phyloP scores from a whole-genome alignment of 2,329 filamentous ascomycete genomes.

The Xylariomycetidae sp. region DNA sequence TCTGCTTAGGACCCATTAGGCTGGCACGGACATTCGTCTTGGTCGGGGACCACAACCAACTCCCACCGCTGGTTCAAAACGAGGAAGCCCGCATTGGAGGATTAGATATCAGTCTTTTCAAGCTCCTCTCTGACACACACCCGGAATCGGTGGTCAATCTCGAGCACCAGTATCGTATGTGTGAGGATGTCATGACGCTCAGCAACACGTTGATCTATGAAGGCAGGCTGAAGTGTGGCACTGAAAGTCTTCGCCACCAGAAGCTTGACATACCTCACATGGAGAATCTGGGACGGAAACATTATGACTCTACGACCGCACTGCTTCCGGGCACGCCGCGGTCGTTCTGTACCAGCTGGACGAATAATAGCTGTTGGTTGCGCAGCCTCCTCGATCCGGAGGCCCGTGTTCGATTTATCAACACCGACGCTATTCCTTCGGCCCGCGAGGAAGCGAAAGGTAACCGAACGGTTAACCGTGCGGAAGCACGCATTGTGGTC shows the following conservation, averaged over 20 bases:
- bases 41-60: conserved; percentile 93
- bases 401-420: conserved; percentile 78
- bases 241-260: conserved; percentile 64
- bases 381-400: conserved; percentile 63
- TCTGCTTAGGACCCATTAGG: conserved; percentile 88
- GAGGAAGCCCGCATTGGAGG: conserved; percentile 81
- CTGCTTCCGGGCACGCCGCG: conserved; percentile 35
- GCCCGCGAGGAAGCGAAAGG: conserved; percentile 72
- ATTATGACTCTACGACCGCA: conserved; percentile 50
- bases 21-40: conserved; percentile 91
- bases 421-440: conserved; percentile 71
- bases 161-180: conserved; percentile 98
- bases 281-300: conserved; percentile 52
- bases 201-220: conserved; percentile 91
- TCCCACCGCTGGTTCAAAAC: conserved; percentile 91
- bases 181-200: conserved; percentile 90
- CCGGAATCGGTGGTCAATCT: conserved; percentile 85
- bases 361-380: conserved; percentile 65
- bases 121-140: conserved; percentile 83
- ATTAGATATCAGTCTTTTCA: conserved; percentile 90
- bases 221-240: conserved; percentile 88
- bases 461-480: conserved; percentile 80
- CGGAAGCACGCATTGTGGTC: conserved; percentile 72
- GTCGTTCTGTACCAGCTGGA: conserved; percentile 52
- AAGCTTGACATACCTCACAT: conserved; percentile 67